Evolutionary conservation across 148 eudicot species (phyloP), one percentile per base, ranked within the genome.

Genomic region (Fagopyrum tataricum): DNA sequence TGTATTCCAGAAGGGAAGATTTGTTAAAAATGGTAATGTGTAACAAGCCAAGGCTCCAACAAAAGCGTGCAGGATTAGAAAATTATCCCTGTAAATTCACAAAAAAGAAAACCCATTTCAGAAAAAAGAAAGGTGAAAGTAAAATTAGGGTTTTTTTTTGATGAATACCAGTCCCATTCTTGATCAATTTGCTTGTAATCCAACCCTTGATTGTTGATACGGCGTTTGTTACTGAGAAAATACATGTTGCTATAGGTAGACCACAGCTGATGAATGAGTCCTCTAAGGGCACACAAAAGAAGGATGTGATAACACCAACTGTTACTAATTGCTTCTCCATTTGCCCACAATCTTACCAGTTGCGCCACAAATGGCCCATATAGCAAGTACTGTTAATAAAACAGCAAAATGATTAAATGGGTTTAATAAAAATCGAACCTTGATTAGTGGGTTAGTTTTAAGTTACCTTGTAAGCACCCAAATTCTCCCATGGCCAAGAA

Each of bases 121-220:
- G 44, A 15, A 70, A 17, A 53, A 58, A 37, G 20, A 21, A 20
- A 18, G 42, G 39, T 4, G 14, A 17, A 51, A 26, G 6, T 18
- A 0, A 40, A 40, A 56, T 20, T 9, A 37, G 10, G 18, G 51
- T 26, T 4, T 23, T 42, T 11, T 31, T 0, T 11, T 14, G 42
- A 48, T 46, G 5, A 5, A 5, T 89, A 93, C 98, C 98, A 93
- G 76, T 93, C 70, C 93, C 94, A 90, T 78, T 93, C 98, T 20
- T 74, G 81, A 41, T 93, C 98, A 42, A 93, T 84, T 77, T 93
- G 98, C 71, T 89, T 83, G 69, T 90, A 93, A 68, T 87, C 94
- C 21, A 89, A 79, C 0, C 96, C 92, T 79, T 82, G 78, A 6
- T 73, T 78, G 17, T 77, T 42, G 52, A 93, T 89, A 2, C 84